Evolutionary conservation across 176 grass and related monocot genomes (phyloP), one percentile per base, ranked within the genome.

Genomic region (Chrysopogon serrulatus): DNA sequence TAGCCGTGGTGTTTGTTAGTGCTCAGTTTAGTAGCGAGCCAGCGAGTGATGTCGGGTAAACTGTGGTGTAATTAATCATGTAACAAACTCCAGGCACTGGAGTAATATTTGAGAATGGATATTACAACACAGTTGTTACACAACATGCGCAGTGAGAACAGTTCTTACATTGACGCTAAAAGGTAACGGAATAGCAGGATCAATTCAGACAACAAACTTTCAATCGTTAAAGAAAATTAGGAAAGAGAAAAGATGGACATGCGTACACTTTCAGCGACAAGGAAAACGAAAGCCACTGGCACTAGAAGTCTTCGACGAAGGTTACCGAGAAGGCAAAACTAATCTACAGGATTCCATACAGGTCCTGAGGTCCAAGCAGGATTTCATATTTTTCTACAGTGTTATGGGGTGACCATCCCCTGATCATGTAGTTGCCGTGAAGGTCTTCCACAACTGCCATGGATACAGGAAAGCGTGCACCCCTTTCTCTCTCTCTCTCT

Each of bases 331-430:
- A 17, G 36, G 10, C 54, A 1, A 80, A 66, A 16, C 73, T 26
- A 57, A 57, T 23, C 23, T 24, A 56, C n/a, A 11, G 61, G 53
- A 30, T 15, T 79, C 18, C 15, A 19, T 31, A 71, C 41, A 54
- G 21, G 33, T 12, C 37, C 7, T 24, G 79, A 54, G 21, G 33
- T 12, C 37, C 7, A 32, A 84, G 33, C 19, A 62, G 8, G 27
- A 82, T 70, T 62, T 54, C 19, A 10, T 80, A 35, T n/a, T 23
- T 13, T 30, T 74, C 10, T 23, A 86, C 78, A 77, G 14, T 77
- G 36, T 65, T 4, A 34, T 35, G 53, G 68, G 23, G 17, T 26
- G 34, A 31, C 53, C 64, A 30, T 74, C 84, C 31, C 23, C 30
- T 57, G 27, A 5, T 32, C 60, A 42, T 21, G 37, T n/a, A n/a